Evolutionary conservation across 202 grass and related monocot genomes (phyloP).

Genomic region (Brachypodium distachyon): DNA sequence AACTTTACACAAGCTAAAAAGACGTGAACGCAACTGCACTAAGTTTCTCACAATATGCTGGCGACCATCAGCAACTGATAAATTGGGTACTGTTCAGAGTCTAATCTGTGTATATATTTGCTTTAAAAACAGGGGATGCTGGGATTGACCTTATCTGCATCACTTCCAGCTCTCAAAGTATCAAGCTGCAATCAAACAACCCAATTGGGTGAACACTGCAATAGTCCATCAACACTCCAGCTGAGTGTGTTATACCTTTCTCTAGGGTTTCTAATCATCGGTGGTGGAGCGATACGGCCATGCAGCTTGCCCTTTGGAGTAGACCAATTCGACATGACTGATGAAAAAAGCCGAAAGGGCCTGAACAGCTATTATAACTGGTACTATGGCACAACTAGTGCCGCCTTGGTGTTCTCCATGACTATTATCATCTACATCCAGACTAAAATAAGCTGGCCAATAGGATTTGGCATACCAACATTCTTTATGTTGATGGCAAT

Average conservation of each 20-base stretch:
- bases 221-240: constrained; percentile 41
- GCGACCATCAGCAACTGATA: background rate
- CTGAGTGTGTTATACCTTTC: constrained; percentile 43
- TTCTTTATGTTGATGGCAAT: constrained; percentile 42
- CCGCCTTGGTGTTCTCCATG: constrained; percentile 33
- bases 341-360: constrained; percentile 35
- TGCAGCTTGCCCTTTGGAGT: constrained; percentile 66
- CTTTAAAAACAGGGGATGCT: constrained; percentile 28
- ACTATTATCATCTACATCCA: constrained; percentile 57
- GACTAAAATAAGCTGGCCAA: constrained; percentile 54
- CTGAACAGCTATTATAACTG: constrained; percentile 62
- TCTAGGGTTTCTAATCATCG: constrained; percentile 46
- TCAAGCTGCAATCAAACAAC: constrained; percentile 12
- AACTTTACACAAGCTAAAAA: background rate
- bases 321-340: constrained; percentile 51
- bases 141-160: constrained; percentile 32
- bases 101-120: constrained; percentile 3
- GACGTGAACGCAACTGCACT: background rate
- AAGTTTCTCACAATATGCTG: constrained; percentile 2
- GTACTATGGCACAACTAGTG: constrained; percentile 41
- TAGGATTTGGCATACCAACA: constrained; percentile 69
- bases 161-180: constrained; percentile 22
- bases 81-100: background rate
- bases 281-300: constrained; percentile 46
- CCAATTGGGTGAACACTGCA: constrained; percentile 3